These are phyloP conservation scores for Trametes polyzona DNA, from an alignment of 1,284 basidiomycete genomes.

Conservation along the genomic window DNA sequence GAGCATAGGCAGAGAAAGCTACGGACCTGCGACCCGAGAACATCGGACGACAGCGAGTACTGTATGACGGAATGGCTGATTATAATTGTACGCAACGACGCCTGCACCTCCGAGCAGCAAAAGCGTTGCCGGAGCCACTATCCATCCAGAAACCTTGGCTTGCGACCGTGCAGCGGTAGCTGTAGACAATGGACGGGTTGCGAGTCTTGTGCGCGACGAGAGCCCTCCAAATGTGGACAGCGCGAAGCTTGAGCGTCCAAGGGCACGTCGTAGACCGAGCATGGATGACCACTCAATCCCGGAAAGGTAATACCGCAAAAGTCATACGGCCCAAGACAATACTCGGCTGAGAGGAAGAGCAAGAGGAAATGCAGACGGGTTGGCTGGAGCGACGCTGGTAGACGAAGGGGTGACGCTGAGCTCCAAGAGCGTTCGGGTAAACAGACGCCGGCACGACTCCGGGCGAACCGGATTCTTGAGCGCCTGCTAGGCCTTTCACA, in stretches of 20 bases:
- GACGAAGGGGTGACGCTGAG: too few species aligned
- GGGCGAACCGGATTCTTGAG: too few species aligned
- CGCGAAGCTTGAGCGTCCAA: constrained; percentile 6
- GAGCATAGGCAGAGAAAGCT: neutral
- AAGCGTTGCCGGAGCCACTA: constrained; percentile 29
- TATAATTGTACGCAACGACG: constrained; percentile 59
- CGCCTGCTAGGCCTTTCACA: too few species aligned
- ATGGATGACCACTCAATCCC: too few species aligned
- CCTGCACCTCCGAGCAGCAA: constrained; percentile 41
- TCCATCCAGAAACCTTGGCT: constrained; percentile 23
- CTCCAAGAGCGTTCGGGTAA: too few species aligned
- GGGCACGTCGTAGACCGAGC: constrained; percentile 16
- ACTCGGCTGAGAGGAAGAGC: too few species aligned
- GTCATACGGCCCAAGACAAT: too few species aligned
- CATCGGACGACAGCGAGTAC: constrained; percentile 73
- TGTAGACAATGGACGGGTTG: neutral
- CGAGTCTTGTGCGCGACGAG: neutral
- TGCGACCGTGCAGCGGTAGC: neutral
- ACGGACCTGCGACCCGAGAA: constrained; percentile 67
- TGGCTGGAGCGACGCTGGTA: too few species aligned
- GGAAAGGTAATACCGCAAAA: too few species aligned
- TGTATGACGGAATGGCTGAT: constrained; percentile 66
- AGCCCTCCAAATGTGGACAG: neutral
- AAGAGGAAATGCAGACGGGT: too few species aligned
- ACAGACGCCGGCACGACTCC: too few species aligned